These are phyloP conservation scores for Moniliella sp. DNA, from an alignment of 1,284 basidiomycete species.

Conservation along the genomic window DNA sequence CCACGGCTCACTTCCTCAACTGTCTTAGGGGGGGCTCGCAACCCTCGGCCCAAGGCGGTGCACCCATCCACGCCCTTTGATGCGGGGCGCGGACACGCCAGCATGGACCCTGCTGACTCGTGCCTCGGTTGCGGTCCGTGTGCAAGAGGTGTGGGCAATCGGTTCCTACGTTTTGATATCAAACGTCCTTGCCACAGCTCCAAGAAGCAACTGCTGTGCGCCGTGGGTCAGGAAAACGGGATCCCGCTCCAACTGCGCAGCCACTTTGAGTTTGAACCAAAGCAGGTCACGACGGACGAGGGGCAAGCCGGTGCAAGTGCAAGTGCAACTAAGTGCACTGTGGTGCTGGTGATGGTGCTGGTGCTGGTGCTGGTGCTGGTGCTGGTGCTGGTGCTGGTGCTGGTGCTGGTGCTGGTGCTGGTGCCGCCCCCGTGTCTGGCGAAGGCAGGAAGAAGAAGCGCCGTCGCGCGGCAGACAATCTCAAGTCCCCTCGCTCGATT, in stretches of 20 bases:
- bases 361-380: background rate
- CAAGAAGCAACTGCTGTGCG: constrained; percentile 39
- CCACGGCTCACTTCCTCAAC: constrained; percentile 42
- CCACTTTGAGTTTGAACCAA: no score
- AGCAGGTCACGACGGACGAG: no score
- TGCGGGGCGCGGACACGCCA: constrained; percentile 3
- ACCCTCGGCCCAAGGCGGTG: constrained; percentile 35
- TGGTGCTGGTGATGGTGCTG: constrained; percentile 36
- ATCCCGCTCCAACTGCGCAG: constrained; percentile 40
- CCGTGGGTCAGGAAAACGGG: constrained; percentile 39
- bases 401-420: no score
- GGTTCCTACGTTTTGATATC: constrained; percentile 39
- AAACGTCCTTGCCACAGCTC: constrained; percentile 31
- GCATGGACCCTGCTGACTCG: constrained; percentile 39
- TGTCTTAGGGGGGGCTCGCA: constrained; percentile 38
- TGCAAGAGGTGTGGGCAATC: constrained; percentile 34
- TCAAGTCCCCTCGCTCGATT: constrained; percentile 4
- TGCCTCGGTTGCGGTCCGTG: constrained; percentile 36
- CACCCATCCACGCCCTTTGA: constrained; percentile 8
- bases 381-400: no score
- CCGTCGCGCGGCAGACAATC: constrained; percentile 3
- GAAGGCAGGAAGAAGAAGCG: constrained; percentile 12
- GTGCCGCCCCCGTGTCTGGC: no score
- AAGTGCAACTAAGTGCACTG: no score
- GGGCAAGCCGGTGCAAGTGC: no score